Evolutionary conservation across 2,329 filamentous ascomycete genomes (phyloP), one percentile per base, ranked within the genome.

Genomic region (Sclerotinia subarctica): DNA sequence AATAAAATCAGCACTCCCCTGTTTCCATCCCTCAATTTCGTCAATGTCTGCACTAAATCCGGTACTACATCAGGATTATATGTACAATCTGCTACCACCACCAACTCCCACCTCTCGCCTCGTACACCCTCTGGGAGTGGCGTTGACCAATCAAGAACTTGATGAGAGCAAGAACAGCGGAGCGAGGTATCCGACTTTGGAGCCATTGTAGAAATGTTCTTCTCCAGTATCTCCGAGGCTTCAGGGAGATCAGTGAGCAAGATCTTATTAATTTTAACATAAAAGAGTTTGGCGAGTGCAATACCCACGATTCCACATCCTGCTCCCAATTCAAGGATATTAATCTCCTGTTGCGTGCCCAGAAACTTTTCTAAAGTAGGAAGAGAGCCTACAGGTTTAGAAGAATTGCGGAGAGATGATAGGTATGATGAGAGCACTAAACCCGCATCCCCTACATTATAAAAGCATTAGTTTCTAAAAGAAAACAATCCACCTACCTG

Each of bases 261-360:
- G 13, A 84, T 58, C 81, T 79, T 24, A 80, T 78, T 15, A 84
- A 70, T 67, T 7, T 17, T 32, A 42, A 67, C 81, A 15, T 69
- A 66, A 54, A 71, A 68, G 24, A 58, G 47, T 7, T 57, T 66
- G 3, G 86, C 84, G 21, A 91, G 78, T n/a, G 83, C 82, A 59
- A 91, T 84, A 44, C 89, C 88, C 13, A 90, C 88, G 67, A 90
- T 86, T 47, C 89, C 89, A 76, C 88, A 90, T 0, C 89, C 90
- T 42, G 86, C 85, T 11, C 90, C 89, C 7, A 92, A 80, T 76
- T 92, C 89, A 24, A 92, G 78, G 44, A 86, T 80, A 63, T 82
- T 81, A 5, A 87, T 78, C 24, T 78, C 71, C 10, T 69, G 54
- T 21, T 71, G 69, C 8, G 62, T 57, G 13, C 24, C 4, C 26